These are phyloP conservation scores for Posidonia oceanica DNA, from an alignment of 116 monocot species.

Conservation along the genomic window DNA sequence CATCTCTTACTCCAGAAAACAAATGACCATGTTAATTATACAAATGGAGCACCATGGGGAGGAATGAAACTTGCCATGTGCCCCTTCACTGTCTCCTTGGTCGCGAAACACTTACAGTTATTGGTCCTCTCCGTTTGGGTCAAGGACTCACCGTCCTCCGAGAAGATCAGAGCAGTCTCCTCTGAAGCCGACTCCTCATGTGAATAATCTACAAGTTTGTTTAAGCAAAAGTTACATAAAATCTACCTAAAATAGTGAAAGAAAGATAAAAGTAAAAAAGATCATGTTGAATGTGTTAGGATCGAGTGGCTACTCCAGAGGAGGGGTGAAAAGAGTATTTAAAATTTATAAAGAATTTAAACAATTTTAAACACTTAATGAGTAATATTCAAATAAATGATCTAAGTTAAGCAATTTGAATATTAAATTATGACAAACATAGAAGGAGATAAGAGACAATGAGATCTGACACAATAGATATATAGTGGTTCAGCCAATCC, in stretches of 20 bases:
- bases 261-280: background rate
- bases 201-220: background rate
- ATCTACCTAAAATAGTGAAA: background rate
- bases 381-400: no score
- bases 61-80: conserved; percentile 55
- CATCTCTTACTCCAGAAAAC: no score
- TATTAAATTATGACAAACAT: no score
- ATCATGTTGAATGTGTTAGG: no score
- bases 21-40: background rate
- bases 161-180: conserved; percentile 20
- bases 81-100: conserved; percentile 76
- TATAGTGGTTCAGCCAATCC: no score
- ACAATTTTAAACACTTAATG: no score
- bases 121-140: conserved; percentile 45
- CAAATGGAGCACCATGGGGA: background rate
- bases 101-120: conserved; percentile 60
- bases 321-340: no score
- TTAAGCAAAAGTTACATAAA: background rate
- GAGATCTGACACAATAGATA: no score
- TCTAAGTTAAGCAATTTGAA: no score
- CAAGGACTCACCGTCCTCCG: conserved; percentile 40
- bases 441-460: no score
- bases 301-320: no score
- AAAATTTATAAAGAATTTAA: no score
- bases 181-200: background rate